Evolutionary conservation across 208 protist species (phyloP).

Genomic region (Crithidia bombi): DNA sequence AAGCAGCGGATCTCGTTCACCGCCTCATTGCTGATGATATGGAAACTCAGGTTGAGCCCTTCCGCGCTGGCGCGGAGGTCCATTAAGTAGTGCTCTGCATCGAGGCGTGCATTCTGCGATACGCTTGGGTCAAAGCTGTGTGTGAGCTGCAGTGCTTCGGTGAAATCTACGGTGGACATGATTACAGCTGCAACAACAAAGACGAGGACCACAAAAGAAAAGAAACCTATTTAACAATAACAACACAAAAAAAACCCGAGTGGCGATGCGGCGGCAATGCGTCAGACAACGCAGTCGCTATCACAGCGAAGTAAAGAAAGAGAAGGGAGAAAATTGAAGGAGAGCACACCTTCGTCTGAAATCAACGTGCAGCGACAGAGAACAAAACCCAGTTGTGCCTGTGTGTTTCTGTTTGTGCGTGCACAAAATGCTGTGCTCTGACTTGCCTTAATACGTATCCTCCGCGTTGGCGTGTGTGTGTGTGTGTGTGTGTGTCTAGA

Average conservation of each 20-base stretch:
- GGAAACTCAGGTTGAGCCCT: slow-evolving; percentile 69
- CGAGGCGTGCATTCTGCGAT: slow-evolving; percentile 37
- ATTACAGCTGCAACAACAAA: background rate
- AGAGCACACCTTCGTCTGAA: too few species aligned
- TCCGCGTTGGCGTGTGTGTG: slow-evolving; percentile 20
- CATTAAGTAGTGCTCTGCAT: slow-evolving; percentile 81
- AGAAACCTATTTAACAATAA: too few species aligned
- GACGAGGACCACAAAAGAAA: background rate
- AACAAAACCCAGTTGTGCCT: too few species aligned
- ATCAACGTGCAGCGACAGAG: too few species aligned
- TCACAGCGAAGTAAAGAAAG: too few species aligned
- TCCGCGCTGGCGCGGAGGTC: slow-evolving; percentile 55
- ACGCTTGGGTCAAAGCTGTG: slow-evolving; percentile 53
- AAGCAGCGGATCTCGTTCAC: slow-evolving; percentile 69
- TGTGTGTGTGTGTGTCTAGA: background rate
- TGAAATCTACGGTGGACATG: slow-evolving; percentile 54
- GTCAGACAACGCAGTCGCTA: too few species aligned
- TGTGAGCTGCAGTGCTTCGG: slow-evolving; percentile 64
- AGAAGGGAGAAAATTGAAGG: too few species aligned
- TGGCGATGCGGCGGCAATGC: too few species aligned
- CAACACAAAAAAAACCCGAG: too few species aligned
- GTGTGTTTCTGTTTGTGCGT: too few species aligned
- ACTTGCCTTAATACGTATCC: too few species aligned
- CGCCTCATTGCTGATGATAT: slow-evolving; percentile 73
- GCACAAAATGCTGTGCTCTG: too few species aligned